Evolutionary conservation across 441 rosid species (phyloP).

Genomic region (Flueggea neowawraea): DNA sequence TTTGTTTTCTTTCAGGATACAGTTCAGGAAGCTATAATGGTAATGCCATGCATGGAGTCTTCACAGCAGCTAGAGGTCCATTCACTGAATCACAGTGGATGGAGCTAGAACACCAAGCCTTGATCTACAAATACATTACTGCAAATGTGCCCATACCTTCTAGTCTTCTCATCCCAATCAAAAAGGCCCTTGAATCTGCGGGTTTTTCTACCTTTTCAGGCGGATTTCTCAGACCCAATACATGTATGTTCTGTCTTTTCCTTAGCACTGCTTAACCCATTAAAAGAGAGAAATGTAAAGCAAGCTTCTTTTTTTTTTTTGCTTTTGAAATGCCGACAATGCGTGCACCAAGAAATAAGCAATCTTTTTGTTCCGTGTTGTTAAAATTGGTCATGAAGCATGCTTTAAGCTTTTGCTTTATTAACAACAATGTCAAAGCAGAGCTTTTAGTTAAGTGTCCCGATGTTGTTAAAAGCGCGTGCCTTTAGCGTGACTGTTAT

Average conservation of each 20-base stretch:
- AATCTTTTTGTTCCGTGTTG: background rate
- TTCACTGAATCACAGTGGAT: conserved; percentile 87
- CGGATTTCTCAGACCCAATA: conserved; percentile 51
- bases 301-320: background rate
- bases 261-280: background rate
- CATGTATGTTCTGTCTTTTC: conserved; percentile 43
- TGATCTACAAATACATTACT: conserved; percentile 81
- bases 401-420: too few relatives aligned
- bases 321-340: background rate
- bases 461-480: too few relatives aligned
- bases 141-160: conserved; percentile 83
- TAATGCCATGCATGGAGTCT: conserved; percentile 45
- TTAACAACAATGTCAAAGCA: background rate
- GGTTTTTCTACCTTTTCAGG: conserved; percentile 35
- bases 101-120: conserved; percentile 89
- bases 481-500: too few relatives aligned
- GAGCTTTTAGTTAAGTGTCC: too few relatives aligned
- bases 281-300: background rate
- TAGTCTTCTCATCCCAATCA: conserved; percentile 59
- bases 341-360: background rate
- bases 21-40: conserved; percentile 46
- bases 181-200: conserved; percentile 51
- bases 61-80: conserved; percentile 53
- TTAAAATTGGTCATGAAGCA: background rate
- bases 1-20: conserved; percentile 36